Evolutionary conservation across 257 asterid genomes (phyloP).

Genomic region (Solanum chilense): DNA sequence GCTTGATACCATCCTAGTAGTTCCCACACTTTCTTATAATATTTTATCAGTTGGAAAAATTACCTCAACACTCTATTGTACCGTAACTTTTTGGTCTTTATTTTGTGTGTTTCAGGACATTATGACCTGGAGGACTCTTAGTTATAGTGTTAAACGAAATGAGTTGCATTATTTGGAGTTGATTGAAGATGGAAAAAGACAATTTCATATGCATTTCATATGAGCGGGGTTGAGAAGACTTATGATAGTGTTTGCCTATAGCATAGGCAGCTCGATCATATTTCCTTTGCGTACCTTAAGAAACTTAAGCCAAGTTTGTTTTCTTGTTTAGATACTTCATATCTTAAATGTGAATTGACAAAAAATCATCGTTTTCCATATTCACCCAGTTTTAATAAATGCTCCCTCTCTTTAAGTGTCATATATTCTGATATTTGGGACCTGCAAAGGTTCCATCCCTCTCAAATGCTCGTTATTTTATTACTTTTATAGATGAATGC

Average conservation of each 20-base stretch:
- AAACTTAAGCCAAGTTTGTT: not conserved
- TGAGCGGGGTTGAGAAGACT: not conserved
- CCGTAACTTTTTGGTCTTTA: slow-evolving; percentile 4
- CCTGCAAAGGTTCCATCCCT: not conserved
- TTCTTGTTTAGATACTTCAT: not conserved
- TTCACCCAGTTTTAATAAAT: slow-evolving; percentile 1
- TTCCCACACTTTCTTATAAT: not conserved
- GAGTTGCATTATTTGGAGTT: not conserved
- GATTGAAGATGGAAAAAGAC: not conserved
- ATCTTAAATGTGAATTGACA: slow-evolving; percentile 1
- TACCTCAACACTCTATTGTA: not conserved
- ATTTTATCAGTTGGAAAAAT: not conserved
- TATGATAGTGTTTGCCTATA: not conserved
- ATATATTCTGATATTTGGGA: not conserved
- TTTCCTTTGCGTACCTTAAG: not conserved
- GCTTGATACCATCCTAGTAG: not conserved
- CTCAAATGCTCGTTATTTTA: not conserved
- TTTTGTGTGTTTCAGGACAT: not conserved
- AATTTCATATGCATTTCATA: not conserved
- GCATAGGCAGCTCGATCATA: not conserved
- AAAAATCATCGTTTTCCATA: not conserved
- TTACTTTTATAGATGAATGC: slow-evolving; percentile 6
- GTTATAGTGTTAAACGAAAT: slow-evolving; percentile 3
- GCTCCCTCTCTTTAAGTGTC: not conserved
- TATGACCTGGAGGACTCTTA: not conserved